phyloP scores from a whole-genome alignment of 371 early-diverging fungal genomes.

The Rhizopus stolonifer region DNA sequence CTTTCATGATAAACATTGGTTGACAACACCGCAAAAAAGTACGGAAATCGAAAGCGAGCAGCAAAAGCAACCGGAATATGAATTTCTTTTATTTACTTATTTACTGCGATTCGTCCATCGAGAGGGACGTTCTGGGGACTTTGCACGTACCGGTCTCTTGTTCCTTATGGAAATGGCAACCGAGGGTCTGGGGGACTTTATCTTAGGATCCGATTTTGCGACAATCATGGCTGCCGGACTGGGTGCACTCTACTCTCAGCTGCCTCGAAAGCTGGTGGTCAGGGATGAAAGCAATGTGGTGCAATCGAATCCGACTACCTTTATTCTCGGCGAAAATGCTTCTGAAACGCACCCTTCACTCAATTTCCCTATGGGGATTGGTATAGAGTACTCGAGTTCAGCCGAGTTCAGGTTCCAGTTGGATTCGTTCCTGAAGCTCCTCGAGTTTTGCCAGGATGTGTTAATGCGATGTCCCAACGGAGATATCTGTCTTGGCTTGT shows the following conservation, averaged over 20 bases:
- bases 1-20: conserved; percentile 82
- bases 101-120: conserved; percentile 83
- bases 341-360: neutral
- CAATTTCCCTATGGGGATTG: conserved; percentile 29
- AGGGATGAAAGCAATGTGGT: conserved; percentile 33
- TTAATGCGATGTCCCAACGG: conserved; percentile 76
- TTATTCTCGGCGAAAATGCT: conserved; percentile 32
- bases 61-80: conserved; percentile 58
- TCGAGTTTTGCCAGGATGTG: conserved; percentile 86
- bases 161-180: conserved; percentile 86
- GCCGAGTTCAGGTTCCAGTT: conserved; percentile 72
- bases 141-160: conserved; percentile 85
- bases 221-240: conserved; percentile 83
- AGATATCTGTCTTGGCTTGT: conserved; percentile 62
- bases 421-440: conserved; percentile 73
- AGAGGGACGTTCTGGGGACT: conserved; percentile 88
- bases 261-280: conserved; percentile 79
- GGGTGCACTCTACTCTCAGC: conserved; percentile 89
- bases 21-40: conserved; percentile 62
- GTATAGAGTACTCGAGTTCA: conserved; percentile 56
- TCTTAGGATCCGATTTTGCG: conserved; percentile 80
- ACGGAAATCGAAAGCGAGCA: neutral
- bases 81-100: conserved; percentile 88
- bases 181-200: conserved; percentile 74
- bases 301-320: conserved; percentile 43